Base-by-base conservation (phyloP, 257 asterid genomes). In the Ocimum tenuiflorum region DNA sequence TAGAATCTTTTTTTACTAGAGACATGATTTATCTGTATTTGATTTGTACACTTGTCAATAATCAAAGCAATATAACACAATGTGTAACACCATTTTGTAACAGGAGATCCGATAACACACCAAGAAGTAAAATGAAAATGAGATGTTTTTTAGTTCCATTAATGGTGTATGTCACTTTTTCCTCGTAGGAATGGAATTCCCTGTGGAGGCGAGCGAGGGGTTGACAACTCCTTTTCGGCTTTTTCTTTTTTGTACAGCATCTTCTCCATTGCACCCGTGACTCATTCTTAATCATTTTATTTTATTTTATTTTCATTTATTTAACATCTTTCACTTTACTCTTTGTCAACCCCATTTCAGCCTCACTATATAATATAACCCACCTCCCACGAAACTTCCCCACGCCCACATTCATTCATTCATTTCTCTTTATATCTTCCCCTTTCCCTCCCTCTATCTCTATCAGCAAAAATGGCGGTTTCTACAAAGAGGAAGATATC, bases 231-330 rank as follows among this genome's bases (percentile, higher is more conserved):
- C 81, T 77, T 74, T 73, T 81, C 74, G 71, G 76, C 83, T 73
- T 84, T 84, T 69, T 70, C 73, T 62, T 74, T 73, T 74, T 60
- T 29, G 2, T 54, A 38, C 27, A 56, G 49, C 73, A 67, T 67
- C 65, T 50, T 24, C 65, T 29, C 36, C 39, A 31, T 38, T 63
- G 80, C 84, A 75, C 87, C 82, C 90, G 97, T 87, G 95, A 85
- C 80, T 29, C 74, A 49, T 43, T 71, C 51, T 70, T 77, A 42
- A 73, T 66, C 59, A 19, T 49, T 53, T 17, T 41, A 36, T 52
- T 76, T 82, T n/a, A n/a, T n/a, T n/a, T n/a, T n/a, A n/a, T n/a
- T n/a, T n/a, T n/a, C n/a, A n/a, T n/a, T n/a, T n/a, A n/a, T n/a
- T n/a, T n/a, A n/a, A 33, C 38, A 20, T 64, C 66, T 61, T 63